Conservation (phyloP, 2,329 filamentous ascomycete genomes). For the Proliferodiscus dingleyae region DNA sequence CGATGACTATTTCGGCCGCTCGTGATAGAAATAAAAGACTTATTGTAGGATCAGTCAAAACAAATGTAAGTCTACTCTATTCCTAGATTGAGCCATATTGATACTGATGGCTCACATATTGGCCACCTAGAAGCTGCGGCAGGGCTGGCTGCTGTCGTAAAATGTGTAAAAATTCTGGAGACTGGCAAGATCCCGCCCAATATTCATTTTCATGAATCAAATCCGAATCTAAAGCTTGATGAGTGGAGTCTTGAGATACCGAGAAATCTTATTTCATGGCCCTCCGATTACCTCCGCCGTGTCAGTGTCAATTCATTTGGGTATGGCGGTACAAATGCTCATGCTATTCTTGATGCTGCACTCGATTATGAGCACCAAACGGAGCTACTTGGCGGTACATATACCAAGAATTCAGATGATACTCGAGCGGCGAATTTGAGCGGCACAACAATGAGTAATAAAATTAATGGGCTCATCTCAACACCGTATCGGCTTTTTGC, state of each 20-base stretch:
- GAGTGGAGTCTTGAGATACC: slow-evolving; percentile 30
- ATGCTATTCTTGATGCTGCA: neutral
- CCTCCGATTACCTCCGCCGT: slow-evolving; percentile 1
- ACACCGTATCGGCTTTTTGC: too few relatives aligned
- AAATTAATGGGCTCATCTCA: too few relatives aligned
- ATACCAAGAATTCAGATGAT: neutral
- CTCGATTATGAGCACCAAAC: too few relatives aligned
- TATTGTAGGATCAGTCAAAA: neutral
- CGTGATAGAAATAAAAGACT: too few relatives aligned
- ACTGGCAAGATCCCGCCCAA: slow-evolving; percentile 4
- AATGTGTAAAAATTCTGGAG: neutral
- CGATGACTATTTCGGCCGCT: too few relatives aligned
- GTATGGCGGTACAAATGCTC: slow-evolving; percentile 19
- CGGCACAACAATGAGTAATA: too few relatives aligned
- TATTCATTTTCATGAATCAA: neutral
- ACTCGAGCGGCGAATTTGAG: too few relatives aligned
- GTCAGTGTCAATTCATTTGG: slow-evolving; percentile 19
- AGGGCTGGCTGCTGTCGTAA: neutral
- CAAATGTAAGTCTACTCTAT: neutral
- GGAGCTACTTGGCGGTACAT: neutral
- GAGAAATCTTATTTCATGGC: slow-evolving; percentile 1
- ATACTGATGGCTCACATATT: too few relatives aligned
- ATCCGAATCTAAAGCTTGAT: slow-evolving; percentile 8
- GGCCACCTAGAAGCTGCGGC: neutral
- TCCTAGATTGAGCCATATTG: neutral